A percentile compares a stretch with the other conserved stretches of the same genome.
Conservation (phyloP, 2,329 filamentous ascomycete species). For the Zelopaecilomyces penicillatus region DNA sequence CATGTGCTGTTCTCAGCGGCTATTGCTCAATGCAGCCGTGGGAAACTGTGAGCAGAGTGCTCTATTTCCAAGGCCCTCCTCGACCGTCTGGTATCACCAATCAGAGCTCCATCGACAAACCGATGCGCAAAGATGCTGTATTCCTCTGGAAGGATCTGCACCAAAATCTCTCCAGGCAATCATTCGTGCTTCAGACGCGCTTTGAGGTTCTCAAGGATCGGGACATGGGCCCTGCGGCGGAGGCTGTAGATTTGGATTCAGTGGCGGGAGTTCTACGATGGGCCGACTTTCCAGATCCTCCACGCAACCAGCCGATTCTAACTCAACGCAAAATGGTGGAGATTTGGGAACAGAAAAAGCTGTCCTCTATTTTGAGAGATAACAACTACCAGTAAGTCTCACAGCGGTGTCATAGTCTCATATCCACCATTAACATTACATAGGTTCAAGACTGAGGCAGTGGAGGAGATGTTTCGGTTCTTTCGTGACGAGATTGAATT, state of each 20-base stretch:
- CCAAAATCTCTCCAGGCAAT: conserved; percentile 46
- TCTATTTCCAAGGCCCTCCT: conserved; percentile 44
- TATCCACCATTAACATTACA: conserved; percentile 3
- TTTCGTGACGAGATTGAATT: conserved; percentile 49
- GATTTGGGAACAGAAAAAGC: conserved; percentile 41
- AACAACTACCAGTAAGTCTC: conserved; percentile 42
- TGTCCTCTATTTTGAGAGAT: conserved; percentile 40
- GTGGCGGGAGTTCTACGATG: conserved; percentile 44
- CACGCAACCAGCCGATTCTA: conserved; percentile 35
- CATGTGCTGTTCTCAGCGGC: conserved; percentile 46
- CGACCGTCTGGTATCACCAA: conserved; percentile 38
- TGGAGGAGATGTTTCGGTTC: conserved; percentile 47
- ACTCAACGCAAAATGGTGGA: conserved; percentile 49
- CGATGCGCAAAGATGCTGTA: conserved; percentile 27
- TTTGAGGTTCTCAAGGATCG: conserved; percentile 43
- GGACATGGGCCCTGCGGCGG: conserved; percentile 33
- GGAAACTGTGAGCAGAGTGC: conserved; percentile 40
- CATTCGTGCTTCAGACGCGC: conserved; percentile 47
- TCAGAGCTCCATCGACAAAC: conserved; percentile 29
- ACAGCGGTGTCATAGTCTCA: fast-evolving
- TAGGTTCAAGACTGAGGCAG: conserved; percentile 44
- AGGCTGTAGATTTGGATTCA: conserved; percentile 31
- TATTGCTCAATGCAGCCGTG: conserved; percentile 48
- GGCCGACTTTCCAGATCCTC: conserved; percentile 53
- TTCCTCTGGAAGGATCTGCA: conserved; percentile 46